phyloP scores from a whole-genome alignment of 176 grass and related monocot genomes.

The Canna indica region DNA sequence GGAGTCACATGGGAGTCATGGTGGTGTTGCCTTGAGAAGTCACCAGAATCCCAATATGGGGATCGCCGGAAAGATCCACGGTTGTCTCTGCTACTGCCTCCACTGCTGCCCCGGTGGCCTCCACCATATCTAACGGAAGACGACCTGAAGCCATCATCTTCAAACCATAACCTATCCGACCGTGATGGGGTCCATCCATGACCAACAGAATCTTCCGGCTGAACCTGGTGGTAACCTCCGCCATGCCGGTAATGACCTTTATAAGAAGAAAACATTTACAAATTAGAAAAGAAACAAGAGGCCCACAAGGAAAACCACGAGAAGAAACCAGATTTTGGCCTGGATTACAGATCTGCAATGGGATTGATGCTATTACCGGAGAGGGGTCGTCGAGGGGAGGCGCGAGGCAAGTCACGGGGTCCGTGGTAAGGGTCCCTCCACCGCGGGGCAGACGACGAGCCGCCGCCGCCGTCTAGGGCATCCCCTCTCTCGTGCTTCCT shows the following conservation, averaged over 20 bases:
- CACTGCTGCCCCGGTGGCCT: neutral
- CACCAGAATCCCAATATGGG: conserved; percentile 10
- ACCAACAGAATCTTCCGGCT: conserved; percentile 10
- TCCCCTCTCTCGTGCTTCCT: conserved; percentile 12
- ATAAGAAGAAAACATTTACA: conserved; percentile 1
- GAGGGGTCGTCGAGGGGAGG: conserved; percentile 15
- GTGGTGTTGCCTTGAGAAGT: conserved; percentile 38
- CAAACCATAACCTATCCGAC: conserved; percentile 18
- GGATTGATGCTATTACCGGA: conserved; percentile 4
- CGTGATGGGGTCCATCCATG: conserved; percentile 22
- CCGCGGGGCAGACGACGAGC: conserved; percentile 7
- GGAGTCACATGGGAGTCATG: conserved; percentile 21
- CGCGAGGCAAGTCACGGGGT: conserved; percentile 17
- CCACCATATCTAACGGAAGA: conserved; percentile 2
- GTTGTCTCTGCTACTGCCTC: conserved; percentile 1
- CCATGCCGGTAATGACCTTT: conserved; percentile 29
- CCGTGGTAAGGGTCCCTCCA: conserved; percentile 21
- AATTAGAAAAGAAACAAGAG: neutral
- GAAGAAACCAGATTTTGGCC: neutral
- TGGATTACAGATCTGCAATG: neutral
- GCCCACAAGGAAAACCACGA: neutral
- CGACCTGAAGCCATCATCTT: conserved; percentile 15
- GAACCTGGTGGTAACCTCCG: conserved; percentile 18
- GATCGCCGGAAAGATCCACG: conserved; percentile 7
- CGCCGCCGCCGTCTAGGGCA: conserved; percentile 1